Base-by-base conservation (phyloP, 129 eudicot species). In the Artemisia argyi region DNA sequence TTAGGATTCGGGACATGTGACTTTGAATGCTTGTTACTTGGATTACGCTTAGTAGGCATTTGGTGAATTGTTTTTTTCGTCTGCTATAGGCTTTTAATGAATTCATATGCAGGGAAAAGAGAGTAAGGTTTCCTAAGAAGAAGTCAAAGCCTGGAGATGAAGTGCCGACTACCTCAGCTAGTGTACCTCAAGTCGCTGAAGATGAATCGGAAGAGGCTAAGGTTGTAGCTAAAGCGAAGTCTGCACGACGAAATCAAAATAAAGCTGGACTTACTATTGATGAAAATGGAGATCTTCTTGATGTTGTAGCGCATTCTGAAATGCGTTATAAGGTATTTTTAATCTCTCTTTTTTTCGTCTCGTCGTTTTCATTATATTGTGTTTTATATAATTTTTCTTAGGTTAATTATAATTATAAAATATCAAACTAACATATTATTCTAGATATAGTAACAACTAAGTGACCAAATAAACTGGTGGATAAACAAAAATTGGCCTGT, bases 81-180 rank as follows among this genome's bases (percentile, higher is more conserved):
- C 26, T 64, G 11, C 61, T 19, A 19, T 9, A 35, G 79, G 54
- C 18, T 54, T 61, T 16, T 76, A 48, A 55, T 60, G 48, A 20
- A 80, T 69, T 68, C 19, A 14, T 32, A n/a, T 67, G 17, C 61
- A 89, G 96, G 85, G 82, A 78, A 70, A 89, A 89, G 79, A 84
- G 71, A 76, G 85, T 86, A 71, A 84, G 92, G 69, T 89, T 89
- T 80, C 96, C 96, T 9, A 89, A 89, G 83, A 89, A 82, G 86
- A 89, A 89, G 83, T 83, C 80, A 78, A 89, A 84, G 73, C 66
- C 65, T 54, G 88, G 78, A 63, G 86, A 84, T 35, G 80, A 74
- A 47, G 84, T 65, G 32, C 61, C 54, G 26, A 72, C 55, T 0
- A 7, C 46, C 1, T 39, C 46, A 32, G 76, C 68, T 49, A 28